Base-by-base conservation (phyloP, 768 basidiomycete genomes). In the Scleroderma citrinum region DNA sequence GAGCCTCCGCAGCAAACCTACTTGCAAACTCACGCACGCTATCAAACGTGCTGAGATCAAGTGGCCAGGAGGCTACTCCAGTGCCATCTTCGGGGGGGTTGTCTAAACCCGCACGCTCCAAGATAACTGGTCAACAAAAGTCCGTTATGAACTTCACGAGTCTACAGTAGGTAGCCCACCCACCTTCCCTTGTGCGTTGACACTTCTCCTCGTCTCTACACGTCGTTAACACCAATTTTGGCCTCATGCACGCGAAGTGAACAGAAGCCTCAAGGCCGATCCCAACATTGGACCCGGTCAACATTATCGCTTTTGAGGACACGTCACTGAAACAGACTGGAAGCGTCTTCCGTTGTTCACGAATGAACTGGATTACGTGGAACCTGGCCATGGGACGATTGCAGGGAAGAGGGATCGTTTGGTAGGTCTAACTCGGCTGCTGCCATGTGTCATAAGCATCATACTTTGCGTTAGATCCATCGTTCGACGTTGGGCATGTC, bases 221-320 rank as follows among this genome's bases (percentile, higher is more conserved):
- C 4, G 67, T 72, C 12, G 66, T 56, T 46, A 73, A 50, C 1
- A 73, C 56, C 19, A 54, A 38, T 17, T 49, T 65, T 6, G 71
- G 66, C 6, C 40, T 44, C 64, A 72, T 64, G 16, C 51, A 46
- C 1, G 63, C 64, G 38, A 73, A 56, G 47, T 68, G 63, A 20
- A 60, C 54, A 3, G 62, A 55, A 5, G 69, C 58, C 44, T 65
- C 65, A 21, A 63, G 53, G 20, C 60, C 66, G 17, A 66, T 43
- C 24, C 61, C 81, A 20, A 67, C 66, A 53, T 82, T 82, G 2
- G 78, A 76, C 7, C 74, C 75, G 23, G 71, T 67, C 20, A 82
- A 70, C 19, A 81, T 46, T 16, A 80, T 66, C 6, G 74, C 76
- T 55, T 75, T 76, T 7, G 72, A 73, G 10, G 59, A 56, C 19